Evolutionary conservation across 2,329 filamentous ascomycete genomes (phyloP).

Genomic region (Pestalotiopsis sp.): DNA sequence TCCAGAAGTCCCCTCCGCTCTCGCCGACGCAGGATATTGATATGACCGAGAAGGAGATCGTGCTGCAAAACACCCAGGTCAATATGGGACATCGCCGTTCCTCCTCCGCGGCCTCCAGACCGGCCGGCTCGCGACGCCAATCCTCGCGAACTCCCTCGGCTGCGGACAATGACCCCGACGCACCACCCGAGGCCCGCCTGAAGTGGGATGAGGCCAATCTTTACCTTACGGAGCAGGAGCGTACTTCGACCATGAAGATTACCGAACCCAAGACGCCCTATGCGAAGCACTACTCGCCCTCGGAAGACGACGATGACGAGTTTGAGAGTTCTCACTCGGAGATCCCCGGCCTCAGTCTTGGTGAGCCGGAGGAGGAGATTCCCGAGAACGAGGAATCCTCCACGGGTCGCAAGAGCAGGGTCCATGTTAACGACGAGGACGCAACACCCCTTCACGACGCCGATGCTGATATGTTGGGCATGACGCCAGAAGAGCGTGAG

Average conservation of each 20-base stretch:
- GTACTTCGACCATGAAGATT: slow-evolving; percentile 96
- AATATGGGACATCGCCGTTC: slow-evolving; percentile 90
- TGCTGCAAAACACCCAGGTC: slow-evolving; percentile 88
- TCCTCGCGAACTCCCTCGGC: slow-evolving; percentile 54
- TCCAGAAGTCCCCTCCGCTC: slow-evolving; percentile 59
- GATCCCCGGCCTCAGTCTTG: slow-evolving; percentile 88
- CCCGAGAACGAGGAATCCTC: slow-evolving; percentile 44
- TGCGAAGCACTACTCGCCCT: slow-evolving; percentile 85
- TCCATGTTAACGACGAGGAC: slow-evolving; percentile 70
- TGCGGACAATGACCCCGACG: slow-evolving; percentile 44
- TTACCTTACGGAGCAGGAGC: slow-evolving; percentile 95
- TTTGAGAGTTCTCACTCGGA: slow-evolving; percentile 64
- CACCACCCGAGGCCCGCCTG: slow-evolving; percentile 60
- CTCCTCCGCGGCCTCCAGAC: slow-evolving; percentile 69
- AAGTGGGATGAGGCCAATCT: slow-evolving; percentile 99
- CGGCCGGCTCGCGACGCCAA: slow-evolving; percentile 68
- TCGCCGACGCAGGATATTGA: slow-evolving; percentile 50
- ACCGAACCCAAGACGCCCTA: slow-evolving; percentile 98
- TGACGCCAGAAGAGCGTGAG: slow-evolving; percentile 74
- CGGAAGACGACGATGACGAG: slow-evolving; percentile 84
- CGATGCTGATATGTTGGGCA: slow-evolving; percentile 52
- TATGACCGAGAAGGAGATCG: slow-evolving; percentile 80
- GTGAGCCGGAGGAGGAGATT: slow-evolving; percentile 81
- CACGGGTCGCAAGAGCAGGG: slow-evolving; percentile 55
- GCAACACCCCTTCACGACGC: slow-evolving; percentile 59